Conservation (phyloP, 805 yeast genomes). For the Barnettozyma populi region DNA sequence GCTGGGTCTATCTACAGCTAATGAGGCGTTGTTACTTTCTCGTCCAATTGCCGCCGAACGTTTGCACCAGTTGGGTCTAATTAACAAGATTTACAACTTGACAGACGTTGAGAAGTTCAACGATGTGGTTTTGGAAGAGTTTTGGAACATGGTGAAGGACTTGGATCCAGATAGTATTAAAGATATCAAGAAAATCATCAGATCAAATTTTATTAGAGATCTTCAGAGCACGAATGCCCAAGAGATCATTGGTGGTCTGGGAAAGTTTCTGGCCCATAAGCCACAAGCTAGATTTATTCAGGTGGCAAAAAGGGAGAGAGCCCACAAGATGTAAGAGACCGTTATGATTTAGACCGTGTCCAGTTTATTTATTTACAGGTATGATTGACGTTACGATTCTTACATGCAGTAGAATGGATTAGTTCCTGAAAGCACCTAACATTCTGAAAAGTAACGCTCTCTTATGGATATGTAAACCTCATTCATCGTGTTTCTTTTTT, state of each 20-base stretch:
- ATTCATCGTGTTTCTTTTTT: slow-evolving; percentile 3
- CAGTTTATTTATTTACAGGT: too few relatives aligned
- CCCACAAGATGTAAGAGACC: slow-evolving; percentile 51
- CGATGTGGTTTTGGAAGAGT: slow-evolving; percentile 34
- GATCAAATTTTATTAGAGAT: slow-evolving; percentile 24
- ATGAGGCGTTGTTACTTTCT: slow-evolving; percentile 67
- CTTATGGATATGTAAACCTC: too few relatives aligned
- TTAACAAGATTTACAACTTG: slow-evolving; percentile 50
- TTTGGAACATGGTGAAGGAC: slow-evolving; percentile 29
- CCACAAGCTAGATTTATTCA: slow-evolving; percentile 66
- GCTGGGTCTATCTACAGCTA: slow-evolving; percentile 66
- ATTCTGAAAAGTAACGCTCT: too few relatives aligned
- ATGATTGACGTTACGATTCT: too few relatives aligned
- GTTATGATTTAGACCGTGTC: too few relatives aligned
- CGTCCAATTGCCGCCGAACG: slow-evolving; percentile 59
- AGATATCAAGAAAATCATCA: slow-evolving; percentile 39
- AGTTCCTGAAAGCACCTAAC: too few relatives aligned
- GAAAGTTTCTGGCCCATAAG: slow-evolving; percentile 63
- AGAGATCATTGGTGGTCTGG: slow-evolving; percentile 66
- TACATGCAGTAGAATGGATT: too few relatives aligned
- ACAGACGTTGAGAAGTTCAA: slow-evolving; percentile 43
- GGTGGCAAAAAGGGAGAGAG: slow-evolving; percentile 47
- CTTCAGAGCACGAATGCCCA: slow-evolving; percentile 49
- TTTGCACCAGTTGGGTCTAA: slow-evolving; percentile 50
- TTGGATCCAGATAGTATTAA: slow-evolving; percentile 37